phyloP scores from a whole-genome alignment of 1,284 basidiomycete genomes.

The Ustilago sp. region DNA sequence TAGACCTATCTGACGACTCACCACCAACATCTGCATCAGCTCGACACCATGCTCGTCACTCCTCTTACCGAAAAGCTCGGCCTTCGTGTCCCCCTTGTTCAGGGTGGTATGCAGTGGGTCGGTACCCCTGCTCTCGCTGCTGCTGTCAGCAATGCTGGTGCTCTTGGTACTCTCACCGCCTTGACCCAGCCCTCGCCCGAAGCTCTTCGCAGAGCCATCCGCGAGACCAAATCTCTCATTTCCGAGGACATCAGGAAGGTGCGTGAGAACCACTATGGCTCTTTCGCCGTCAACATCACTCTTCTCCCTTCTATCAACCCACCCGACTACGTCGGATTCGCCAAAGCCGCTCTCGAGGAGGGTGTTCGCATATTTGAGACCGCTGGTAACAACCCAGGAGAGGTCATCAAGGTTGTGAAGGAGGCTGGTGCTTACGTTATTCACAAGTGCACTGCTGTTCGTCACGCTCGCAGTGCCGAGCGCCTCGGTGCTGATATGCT shows the following conservation, averaged over 20 bases:
- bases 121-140: constrained; percentile 80
- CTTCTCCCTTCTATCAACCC: constrained; percentile 88
- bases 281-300: constrained; percentile 86
- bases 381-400: constrained; percentile 87
- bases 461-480: constrained; percentile 76
- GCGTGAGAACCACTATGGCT: constrained; percentile 56
- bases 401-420: constrained; percentile 85
- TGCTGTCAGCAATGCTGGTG: constrained; percentile 87
- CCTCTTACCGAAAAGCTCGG: constrained; percentile 69
- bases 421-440: constrained; percentile 80
- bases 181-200: constrained; percentile 86
- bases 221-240: constrained; percentile 75
- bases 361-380: constrained; percentile 92
- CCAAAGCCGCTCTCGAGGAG: constrained; percentile 84
- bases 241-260: constrained; percentile 47
- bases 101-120: constrained; percentile 75
- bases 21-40: neutral
- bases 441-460: constrained; percentile 87
- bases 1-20: neutral
- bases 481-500: constrained; percentile 84
- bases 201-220: constrained; percentile 84
- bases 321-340: constrained; percentile 88
- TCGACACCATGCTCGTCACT: constrained; percentile 62
- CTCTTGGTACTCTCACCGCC: constrained; percentile 87
- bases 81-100: constrained; percentile 67